phyloP scores from a whole-genome alignment of 2,329 filamentous ascomycete genomes.

The Pseudogymnoascus sp. region DNA sequence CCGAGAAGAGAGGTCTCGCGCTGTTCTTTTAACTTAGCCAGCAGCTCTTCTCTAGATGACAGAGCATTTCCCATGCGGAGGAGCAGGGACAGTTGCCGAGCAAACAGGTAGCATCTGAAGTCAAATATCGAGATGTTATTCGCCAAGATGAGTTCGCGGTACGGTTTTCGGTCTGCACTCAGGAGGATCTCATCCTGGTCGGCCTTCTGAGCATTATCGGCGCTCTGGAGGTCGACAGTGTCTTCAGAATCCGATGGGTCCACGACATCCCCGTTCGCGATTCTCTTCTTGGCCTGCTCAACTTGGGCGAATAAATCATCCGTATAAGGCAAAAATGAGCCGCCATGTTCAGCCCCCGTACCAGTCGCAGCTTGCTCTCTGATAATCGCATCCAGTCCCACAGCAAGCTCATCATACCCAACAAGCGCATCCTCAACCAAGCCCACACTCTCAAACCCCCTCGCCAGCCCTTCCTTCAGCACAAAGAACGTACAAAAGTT shows the following conservation, averaged over 20 bases:
- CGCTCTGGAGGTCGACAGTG: conserved; percentile 42
- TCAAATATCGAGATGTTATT: conserved; percentile 96
- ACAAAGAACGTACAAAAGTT: conserved; percentile 99
- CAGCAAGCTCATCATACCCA: conserved; percentile 87
- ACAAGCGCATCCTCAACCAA: conserved; percentile 91
- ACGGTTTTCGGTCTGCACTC: conserved; percentile 63
- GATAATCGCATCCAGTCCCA: conserved; percentile 76
- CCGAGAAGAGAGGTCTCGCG: conserved; percentile 49
- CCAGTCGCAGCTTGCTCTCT: conserved; percentile 58
- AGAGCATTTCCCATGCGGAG: conserved; percentile 71
- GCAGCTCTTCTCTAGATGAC: conserved; percentile 52
- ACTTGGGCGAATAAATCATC: conserved; percentile 59
- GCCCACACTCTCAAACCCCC: conserved; percentile 92
- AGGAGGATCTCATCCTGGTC: conserved; percentile 50
- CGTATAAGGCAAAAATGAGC: conserved; percentile 62
- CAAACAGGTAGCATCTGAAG: conserved; percentile 89
- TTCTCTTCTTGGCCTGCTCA: conserved; percentile 40
- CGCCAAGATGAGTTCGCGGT: conserved; percentile 82
- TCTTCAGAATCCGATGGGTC: conserved; percentile 30
- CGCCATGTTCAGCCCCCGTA: conserved; percentile 56
- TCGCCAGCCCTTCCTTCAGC: conserved; percentile 85
- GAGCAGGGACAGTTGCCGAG: conserved; percentile 74
- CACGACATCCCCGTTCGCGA: conserved; percentile 29
- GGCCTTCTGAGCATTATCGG: conserved; percentile 26
- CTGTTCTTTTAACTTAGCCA: conserved; percentile 53